phyloP scores from a whole-genome alignment of 495 filamentous ascomycete species.

The Cercophora newfieldiana region DNA sequence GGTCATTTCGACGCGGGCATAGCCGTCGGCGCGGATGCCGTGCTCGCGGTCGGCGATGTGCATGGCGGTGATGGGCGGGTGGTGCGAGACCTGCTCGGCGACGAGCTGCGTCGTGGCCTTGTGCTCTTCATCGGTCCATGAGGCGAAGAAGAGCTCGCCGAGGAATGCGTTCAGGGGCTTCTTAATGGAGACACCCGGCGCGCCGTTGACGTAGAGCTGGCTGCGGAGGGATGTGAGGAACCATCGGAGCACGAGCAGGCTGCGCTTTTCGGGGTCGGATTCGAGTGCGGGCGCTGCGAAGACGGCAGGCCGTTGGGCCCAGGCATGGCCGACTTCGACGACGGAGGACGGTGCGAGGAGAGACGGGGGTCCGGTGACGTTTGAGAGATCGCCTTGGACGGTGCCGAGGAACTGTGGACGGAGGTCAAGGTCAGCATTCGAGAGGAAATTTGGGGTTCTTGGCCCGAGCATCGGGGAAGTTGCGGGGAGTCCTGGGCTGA shows the following conservation, averaged over 20 bases:
- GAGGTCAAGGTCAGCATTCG: background rate
- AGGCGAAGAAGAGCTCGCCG: constrained; percentile 53
- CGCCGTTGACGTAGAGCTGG: constrained; percentile 57
- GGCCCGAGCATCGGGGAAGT: background rate
- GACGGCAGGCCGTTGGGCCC: constrained; percentile 76
- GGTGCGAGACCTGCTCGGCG: constrained; percentile 59
- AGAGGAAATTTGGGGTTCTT: background rate
- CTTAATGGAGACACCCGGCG: constrained; percentile 30
- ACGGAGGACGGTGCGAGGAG: constrained; percentile 79
- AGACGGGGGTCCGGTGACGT: constrained; percentile 82
- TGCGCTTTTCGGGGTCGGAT: constrained; percentile 65
- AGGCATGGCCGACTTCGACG: constrained; percentile 83
- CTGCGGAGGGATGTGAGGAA: constrained; percentile 80
- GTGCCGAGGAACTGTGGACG: constrained; percentile 69
- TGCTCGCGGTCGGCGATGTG: constrained; percentile 73
- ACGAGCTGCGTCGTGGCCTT: constrained; percentile 76
- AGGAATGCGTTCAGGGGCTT: constrained; percentile 47
- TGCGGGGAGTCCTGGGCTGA: background rate
- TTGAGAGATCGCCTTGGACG: constrained; percentile 83
- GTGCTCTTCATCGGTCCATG: constrained; percentile 68
- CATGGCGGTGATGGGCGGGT: constrained; percentile 86
- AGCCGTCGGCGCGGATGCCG: constrained; percentile 76
- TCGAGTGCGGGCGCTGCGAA: constrained; percentile 81
- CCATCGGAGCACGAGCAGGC: constrained; percentile 77
- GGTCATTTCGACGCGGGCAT: constrained; percentile 83